phyloP scores from a whole-genome alignment of 257 asterid species.

The Rehmannia glutinosa region DNA sequence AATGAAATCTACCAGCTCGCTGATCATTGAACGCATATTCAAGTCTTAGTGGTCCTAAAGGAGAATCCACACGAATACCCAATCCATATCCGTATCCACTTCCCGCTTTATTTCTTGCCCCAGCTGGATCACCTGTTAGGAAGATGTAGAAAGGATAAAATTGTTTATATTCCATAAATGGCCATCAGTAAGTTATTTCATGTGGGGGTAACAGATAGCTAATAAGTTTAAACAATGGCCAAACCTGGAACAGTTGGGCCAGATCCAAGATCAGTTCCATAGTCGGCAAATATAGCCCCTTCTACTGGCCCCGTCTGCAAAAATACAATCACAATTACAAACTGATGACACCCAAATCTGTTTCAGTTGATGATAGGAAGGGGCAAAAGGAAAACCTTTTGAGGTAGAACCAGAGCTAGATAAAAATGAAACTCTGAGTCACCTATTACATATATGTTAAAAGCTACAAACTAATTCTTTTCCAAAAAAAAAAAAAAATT shows the following conservation, averaged over 20 bases:
- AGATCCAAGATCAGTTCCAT: constrained; percentile 96
- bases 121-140: constrained; percentile 86
- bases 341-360: too few species aligned
- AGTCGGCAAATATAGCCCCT: constrained; percentile 91
- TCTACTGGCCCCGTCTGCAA: constrained; percentile 78
- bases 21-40: constrained; percentile 93
- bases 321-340: constrained; percentile 7
- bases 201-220: too few species aligned
- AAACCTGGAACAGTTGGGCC: constrained; percentile 82
- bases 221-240: background rate
- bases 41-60: constrained; percentile 87
- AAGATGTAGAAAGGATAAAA: background rate
- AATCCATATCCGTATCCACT: constrained; percentile 92
- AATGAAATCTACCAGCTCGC: constrained; percentile 81
- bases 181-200: background rate
- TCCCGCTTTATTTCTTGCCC: constrained; percentile 90
- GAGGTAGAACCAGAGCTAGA: background rate
- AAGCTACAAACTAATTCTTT: background rate
- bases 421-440: background rate
- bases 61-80: constrained; percentile 89
- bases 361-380: too few species aligned
- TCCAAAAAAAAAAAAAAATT: too few species aligned
- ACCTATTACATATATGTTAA: background rate
- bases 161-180: background rate
- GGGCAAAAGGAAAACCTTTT: too few species aligned